Evolutionary conservation across 2,329 filamentous ascomycete species (phyloP).

Genomic region (Lizonia empirigonia): DNA sequence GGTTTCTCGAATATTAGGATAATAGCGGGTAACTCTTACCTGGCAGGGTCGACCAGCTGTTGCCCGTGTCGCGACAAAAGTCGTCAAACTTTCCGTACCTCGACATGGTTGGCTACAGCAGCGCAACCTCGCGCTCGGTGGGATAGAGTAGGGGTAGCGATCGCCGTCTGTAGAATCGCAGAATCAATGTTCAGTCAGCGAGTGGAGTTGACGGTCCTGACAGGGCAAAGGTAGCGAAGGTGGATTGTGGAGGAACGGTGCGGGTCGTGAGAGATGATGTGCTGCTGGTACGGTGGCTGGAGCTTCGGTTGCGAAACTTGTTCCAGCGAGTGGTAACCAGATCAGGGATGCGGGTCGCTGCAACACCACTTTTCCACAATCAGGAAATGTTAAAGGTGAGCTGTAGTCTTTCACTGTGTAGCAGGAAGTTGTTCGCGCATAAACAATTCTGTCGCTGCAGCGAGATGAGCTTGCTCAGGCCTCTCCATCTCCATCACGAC

Average conservation of each 20-base stretch:
- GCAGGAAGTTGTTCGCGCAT: background rate
- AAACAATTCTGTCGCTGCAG: conserved; percentile 7
- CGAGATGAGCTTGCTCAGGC: background rate
- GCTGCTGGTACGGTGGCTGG: conserved; percentile 22
- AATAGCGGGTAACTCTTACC: conserved; percentile 32
- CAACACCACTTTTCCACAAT: conserved; percentile 26
- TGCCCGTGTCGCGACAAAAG: conserved; percentile 58
- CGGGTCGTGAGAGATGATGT: conserved; percentile 28
- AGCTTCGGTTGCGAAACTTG: conserved; percentile 14
- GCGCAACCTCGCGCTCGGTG: conserved; percentile 31
- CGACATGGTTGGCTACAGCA: conserved; percentile 38
- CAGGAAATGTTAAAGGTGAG: conserved; percentile 4
- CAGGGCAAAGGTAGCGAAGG: conserved; percentile 23
- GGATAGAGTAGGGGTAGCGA: background rate
- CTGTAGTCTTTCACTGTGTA: background rate
- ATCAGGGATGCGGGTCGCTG: conserved; percentile 24
- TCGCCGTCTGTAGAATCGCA: conserved; percentile 6
- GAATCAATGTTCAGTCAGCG: conserved; percentile 18
- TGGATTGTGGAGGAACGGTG: conserved; percentile 23
- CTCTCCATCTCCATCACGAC: conserved; percentile 2
- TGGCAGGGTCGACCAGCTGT: conserved; percentile 47
- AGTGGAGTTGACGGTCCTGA: conserved; percentile 16
- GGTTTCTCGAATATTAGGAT: conserved; percentile 18
- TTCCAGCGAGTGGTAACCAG: conserved; percentile 16
- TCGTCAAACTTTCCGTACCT: conserved; percentile 49